Conservation (phyloP, 768 basidiomycete genomes). For the Tulasnella sp. region DNA sequence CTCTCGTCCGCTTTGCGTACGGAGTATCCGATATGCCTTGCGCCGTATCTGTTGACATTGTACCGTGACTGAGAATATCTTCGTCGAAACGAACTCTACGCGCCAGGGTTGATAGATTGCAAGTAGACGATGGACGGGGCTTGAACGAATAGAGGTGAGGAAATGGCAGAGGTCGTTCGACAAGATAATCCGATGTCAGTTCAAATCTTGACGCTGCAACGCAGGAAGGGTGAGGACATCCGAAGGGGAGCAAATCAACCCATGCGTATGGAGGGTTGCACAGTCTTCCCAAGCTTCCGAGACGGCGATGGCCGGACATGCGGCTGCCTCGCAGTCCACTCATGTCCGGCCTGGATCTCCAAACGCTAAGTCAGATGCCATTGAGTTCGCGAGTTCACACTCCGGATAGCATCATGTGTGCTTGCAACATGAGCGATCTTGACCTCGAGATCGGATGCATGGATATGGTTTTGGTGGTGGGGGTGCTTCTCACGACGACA, state of each 20-base stretch:
- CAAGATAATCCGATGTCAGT: neutral
- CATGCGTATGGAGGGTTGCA: neutral
- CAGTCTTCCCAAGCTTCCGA: neutral
- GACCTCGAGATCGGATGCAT: neutral
- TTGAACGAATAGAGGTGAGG: neutral
- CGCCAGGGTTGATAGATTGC: neutral
- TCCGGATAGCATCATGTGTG: neutral
- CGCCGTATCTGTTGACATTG: conserved; percentile 9
- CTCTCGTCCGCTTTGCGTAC: conserved; percentile 18
- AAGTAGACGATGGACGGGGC: neutral
- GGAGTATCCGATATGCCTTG: conserved; percentile 20
- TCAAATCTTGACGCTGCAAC: neutral
- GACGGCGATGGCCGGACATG: neutral
- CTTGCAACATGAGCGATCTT: neutral
- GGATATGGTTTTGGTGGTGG: neutral
- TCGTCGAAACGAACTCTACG: neutral
- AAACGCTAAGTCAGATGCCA: neutral
- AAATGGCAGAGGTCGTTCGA: neutral
- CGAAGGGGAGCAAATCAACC: neutral
- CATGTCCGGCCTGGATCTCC: neutral
- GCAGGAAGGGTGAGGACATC: neutral
- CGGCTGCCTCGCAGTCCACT: neutral
- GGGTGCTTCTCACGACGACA: neutral
- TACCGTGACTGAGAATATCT: neutral
- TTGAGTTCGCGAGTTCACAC: neutral